Conservation (phyloP, 768 basidiomycete species). For the Daedaleopsis sinensis region DNA sequence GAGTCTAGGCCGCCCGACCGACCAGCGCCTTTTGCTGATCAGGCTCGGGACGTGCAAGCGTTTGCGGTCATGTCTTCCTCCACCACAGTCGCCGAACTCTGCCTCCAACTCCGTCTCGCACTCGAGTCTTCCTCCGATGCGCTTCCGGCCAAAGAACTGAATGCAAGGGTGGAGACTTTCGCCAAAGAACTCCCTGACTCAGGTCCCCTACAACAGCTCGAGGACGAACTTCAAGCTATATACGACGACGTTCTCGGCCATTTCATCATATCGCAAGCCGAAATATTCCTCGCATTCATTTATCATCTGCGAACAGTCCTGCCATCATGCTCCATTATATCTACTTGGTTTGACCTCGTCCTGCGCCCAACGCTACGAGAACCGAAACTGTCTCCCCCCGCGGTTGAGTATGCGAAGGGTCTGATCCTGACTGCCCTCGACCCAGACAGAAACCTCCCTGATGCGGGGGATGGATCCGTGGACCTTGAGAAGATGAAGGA, state of each 20-base stretch:
- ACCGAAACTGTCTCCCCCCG: conserved; percentile 60
- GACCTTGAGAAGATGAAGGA: conserved; percentile 44
- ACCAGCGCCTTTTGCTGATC: too few species aligned
- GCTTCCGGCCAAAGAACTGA: conserved; percentile 50
- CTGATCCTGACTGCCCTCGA: conserved; percentile 65
- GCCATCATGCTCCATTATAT: conserved; percentile 66
- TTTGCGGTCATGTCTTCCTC: conserved; percentile 20
- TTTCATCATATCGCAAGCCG: conserved; percentile 59
- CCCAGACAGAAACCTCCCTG: conserved; percentile 8
- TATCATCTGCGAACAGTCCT: conserved; percentile 64
- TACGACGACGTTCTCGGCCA: conserved; percentile 69
- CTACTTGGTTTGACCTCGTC: conserved; percentile 80
- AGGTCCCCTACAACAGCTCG: conserved; percentile 48
- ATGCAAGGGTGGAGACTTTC: conserved; percentile 56
- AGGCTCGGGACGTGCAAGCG: too few species aligned
- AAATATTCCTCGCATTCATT: conserved; percentile 68
- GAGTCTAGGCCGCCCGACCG: too few species aligned
- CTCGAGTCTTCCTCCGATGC: conserved; percentile 59
- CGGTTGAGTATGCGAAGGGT: conserved; percentile 70
- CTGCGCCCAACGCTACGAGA: conserved; percentile 79
- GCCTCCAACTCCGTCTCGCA: conserved; percentile 57
- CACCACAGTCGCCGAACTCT: conserved; percentile 42
- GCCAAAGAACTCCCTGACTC: conserved; percentile 51
- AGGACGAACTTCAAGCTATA: conserved; percentile 68
- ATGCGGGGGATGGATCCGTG: conserved; percentile 35